Evolutionary conservation across 345 rosid genomes (phyloP).

Genomic region (Eucalyptus albens): DNA sequence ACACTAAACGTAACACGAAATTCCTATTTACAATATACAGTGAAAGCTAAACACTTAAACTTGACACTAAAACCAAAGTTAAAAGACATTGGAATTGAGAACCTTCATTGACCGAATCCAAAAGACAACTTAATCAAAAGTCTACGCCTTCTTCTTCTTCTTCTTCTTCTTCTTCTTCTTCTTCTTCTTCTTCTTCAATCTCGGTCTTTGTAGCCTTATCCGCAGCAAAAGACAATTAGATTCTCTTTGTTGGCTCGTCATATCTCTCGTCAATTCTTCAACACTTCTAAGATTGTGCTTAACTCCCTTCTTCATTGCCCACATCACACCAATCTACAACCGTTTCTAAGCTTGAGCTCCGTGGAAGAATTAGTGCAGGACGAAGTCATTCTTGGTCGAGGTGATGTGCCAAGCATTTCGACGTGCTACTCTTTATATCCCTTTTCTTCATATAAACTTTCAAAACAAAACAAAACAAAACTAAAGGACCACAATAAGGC

Average conservation of each 20-base stretch:
- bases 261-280: neutral
- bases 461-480: too few species aligned
- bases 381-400: neutral
- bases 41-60: neutral
- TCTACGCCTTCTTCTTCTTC: neutral
- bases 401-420: neutral
- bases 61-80: neutral
- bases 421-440: neutral
- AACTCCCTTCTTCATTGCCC: neutral
- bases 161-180: neutral
- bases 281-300: neutral
- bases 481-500: neutral
- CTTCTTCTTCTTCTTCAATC: neutral
- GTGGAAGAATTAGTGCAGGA: neutral
- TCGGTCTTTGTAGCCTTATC: neutral
- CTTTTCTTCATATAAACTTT: neutral
- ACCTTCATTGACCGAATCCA: neutral
- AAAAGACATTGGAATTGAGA: neutral
- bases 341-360: neutral
- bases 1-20: neutral
- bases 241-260: neutral
- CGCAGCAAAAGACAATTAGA: neutral
- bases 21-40: neutral
- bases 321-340: neutral
- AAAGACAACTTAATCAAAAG: neutral